Conservation (phyloP, 495 filamentous ascomycete species). For the Penicillium soppii region DNA sequence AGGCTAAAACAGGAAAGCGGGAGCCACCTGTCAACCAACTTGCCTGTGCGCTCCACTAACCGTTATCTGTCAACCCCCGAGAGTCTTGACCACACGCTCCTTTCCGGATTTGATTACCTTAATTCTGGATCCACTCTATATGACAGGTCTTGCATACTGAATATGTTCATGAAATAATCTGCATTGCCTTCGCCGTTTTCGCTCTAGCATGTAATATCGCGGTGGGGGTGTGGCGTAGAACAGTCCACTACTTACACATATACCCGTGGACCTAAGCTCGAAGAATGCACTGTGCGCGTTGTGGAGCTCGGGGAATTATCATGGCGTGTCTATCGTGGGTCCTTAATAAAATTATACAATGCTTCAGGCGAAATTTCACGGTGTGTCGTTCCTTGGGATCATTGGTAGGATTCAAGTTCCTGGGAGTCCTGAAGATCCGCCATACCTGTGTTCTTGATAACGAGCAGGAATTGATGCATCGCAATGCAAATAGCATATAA, state of each 20-base stretch:
- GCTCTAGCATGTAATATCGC: not conserved
- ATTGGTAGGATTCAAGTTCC: not conserved
- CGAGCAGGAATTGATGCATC: not conserved
- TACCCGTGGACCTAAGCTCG: too few species aligned
- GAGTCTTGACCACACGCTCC: not conserved
- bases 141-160: not conserved
- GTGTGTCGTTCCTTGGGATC: not conserved
- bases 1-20: not conserved
- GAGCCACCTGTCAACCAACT: not conserved
- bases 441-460: not conserved
- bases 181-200: not conserved
- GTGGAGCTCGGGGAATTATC: conserved; percentile 1
- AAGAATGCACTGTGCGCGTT: not conserved
- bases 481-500: conserved; percentile 9
- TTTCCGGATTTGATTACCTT: not conserved
- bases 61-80: not conserved
- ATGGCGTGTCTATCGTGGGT: not conserved
- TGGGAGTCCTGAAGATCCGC: not conserved
- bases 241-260: not conserved
- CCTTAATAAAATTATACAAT: conserved; percentile 2
- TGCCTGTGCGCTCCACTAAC: not conserved
- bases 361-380: not conserved
- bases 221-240: conserved; percentile 5
- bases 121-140: not conserved
- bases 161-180: not conserved